phyloP scores from a whole-genome alignment of 139 green algal genomes.

The Auxenochlorella protothecoides region DNA sequence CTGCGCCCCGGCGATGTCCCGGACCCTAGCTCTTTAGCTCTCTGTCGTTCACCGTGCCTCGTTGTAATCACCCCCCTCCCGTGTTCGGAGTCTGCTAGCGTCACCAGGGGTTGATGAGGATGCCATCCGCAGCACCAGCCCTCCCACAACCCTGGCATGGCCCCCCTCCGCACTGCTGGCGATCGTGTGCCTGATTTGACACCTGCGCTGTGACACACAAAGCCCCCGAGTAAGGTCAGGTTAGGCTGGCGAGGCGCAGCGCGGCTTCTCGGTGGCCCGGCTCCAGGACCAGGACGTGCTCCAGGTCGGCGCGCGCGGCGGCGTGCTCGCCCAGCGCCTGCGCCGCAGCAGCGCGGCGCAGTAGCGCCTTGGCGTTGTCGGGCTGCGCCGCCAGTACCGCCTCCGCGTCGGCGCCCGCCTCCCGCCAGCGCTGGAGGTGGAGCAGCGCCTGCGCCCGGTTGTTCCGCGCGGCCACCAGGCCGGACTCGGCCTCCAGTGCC shows the following conservation, averaged over 20 bases:
- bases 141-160: too few relatives aligned
- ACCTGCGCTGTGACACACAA: too few relatives aligned
- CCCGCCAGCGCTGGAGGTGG: conserved; percentile 38
- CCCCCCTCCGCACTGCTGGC: too few relatives aligned
- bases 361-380: conserved; percentile 63
- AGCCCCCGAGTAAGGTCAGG: too few relatives aligned
- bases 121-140: too few relatives aligned
- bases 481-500: conserved; percentile 42
- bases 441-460: conserved; percentile 70
- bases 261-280: background rate
- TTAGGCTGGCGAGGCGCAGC: background rate
- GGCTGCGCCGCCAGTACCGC: conserved; percentile 41
- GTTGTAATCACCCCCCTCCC: too few relatives aligned
- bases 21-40: too few relatives aligned
- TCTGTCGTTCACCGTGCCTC: too few relatives aligned
- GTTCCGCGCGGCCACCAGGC: conserved; percentile 41
- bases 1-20: too few relatives aligned
- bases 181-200: too few relatives aligned
- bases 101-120: too few relatives aligned
- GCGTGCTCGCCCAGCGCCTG: conserved; percentile 1
- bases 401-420: conserved; percentile 44
- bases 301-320: background rate
- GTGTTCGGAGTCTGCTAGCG: too few relatives aligned
- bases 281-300: background rate
- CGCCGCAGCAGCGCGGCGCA: conserved; percentile 41